Conservation (phyloP, 208 protist species). For the Vickermania spadyakhi region DNA sequence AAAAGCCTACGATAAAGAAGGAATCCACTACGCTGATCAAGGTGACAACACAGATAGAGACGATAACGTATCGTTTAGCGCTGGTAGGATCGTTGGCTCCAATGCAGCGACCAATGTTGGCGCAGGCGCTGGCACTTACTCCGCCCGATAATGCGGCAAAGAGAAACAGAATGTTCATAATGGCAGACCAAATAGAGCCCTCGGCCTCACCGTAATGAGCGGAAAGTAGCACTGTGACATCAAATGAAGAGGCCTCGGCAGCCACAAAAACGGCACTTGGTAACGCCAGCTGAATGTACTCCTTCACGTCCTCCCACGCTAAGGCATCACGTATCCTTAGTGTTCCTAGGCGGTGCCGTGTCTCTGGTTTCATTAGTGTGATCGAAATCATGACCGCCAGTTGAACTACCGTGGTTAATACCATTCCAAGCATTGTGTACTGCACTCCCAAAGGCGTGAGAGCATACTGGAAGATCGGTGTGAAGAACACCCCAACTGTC, state of each 20-base stretch:
- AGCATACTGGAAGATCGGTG: conserved; percentile 49
- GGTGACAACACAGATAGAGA: conserved; percentile 27
- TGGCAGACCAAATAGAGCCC: conserved; percentile 67
- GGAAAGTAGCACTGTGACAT: conserved; percentile 63
- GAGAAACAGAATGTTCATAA: conserved; percentile 75
- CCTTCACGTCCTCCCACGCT: conserved; percentile 51
- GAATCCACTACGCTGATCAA: conserved; percentile 41
- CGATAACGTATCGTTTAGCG: conserved; percentile 49
- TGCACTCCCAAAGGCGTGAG: conserved; percentile 69
- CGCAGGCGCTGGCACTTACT: conserved; percentile 64
- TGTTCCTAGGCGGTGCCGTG: conserved; percentile 54
- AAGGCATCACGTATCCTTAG: conserved; percentile 55
- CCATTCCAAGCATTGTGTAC: conserved; percentile 80
- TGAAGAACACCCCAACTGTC: conserved; percentile 55
- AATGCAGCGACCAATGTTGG: conserved; percentile 72
- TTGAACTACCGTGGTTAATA: conserved; percentile 67
- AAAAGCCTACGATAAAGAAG: conserved; percentile 34
- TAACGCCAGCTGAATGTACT: conserved; percentile 69
- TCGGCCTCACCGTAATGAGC: conserved; percentile 46
- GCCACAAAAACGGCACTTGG: conserved; percentile 79
- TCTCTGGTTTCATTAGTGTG: conserved; percentile 52
- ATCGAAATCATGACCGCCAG: conserved; percentile 47
- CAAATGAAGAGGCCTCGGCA: conserved; percentile 80
- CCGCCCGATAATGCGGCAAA: conserved; percentile 63
- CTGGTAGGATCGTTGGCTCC: conserved; percentile 42